phyloP scores from a whole-genome alignment of 2,329 filamentous ascomycete species.

The Tolypocladium inflatum region DNA sequence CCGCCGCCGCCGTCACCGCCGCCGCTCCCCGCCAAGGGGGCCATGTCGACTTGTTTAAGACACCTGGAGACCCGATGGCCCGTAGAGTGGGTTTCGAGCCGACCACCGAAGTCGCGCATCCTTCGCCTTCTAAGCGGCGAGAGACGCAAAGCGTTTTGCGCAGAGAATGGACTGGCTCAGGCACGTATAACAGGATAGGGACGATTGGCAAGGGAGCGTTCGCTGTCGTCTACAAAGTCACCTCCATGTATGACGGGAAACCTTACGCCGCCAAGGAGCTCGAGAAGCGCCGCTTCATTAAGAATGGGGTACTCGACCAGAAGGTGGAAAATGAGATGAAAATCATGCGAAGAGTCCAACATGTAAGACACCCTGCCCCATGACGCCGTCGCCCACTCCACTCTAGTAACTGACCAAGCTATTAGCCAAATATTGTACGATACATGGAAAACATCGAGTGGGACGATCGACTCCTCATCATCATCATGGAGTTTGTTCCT shows the following conservation, averaged over 20 bases:
- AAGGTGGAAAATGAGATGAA: conserved; percentile 96
- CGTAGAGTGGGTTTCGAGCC: conserved; percentile 3
- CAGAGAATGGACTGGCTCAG: conserved; percentile 73
- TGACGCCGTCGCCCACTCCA: neutral
- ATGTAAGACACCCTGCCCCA: conserved; percentile 47
- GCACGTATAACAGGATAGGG: conserved; percentile 73
- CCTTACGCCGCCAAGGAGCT: conserved; percentile 91
- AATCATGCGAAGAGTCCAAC: conserved; percentile 80
- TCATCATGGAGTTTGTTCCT: conserved; percentile 90
- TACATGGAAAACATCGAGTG: conserved; percentile 86
- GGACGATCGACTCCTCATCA: conserved; percentile 76
- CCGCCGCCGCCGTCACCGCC: conserved; percentile 9
- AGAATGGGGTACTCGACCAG: conserved; percentile 79
- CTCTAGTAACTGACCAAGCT: conserved; percentile 8
- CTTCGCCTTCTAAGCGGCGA: conserved; percentile 12
- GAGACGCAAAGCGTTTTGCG: conserved; percentile 21
- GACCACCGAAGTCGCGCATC: neutral
- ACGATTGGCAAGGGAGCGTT: conserved; percentile 90
- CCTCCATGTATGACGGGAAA: conserved; percentile 72
- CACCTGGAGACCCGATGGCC: conserved; percentile 9
- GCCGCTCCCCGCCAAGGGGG: conserved; percentile 20
- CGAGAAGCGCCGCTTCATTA: conserved; percentile 87
- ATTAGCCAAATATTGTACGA: conserved; percentile 74
- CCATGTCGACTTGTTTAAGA: conserved; percentile 28
- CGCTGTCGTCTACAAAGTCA: conserved; percentile 85